Evolutionary conservation across 2,329 filamentous ascomycete species (phyloP), one percentile per base, ranked within the genome.

Genomic region (Nannizziopsis barbatae): DNA sequence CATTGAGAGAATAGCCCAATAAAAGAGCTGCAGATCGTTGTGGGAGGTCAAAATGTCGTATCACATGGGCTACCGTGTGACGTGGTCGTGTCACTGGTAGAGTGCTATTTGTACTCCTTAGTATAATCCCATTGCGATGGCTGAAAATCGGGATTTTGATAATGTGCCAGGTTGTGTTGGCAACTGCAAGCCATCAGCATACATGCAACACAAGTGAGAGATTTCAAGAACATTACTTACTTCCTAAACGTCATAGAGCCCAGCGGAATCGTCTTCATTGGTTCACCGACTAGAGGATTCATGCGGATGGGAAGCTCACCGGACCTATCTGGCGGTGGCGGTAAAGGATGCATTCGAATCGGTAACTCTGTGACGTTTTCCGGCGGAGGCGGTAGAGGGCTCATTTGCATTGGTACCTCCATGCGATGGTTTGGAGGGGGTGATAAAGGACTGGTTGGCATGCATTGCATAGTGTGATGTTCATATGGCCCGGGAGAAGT

Each of bases 61-160:
- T 33, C 44, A 33, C 40, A 20, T 60, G 11, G 38, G 27, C 17
- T 47, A 36, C 45, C 36, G 37, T 42, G 45, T 35, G 20, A 42
- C 37, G 27, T 42, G 5, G 18, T n/a, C 15, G 31, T 47, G 38
- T 37, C 38, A 47, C 27, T 1, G 14, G 17, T 42, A 30, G 33
- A 31, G 12, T 27, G n/a, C 45, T 47, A 47, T 47, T 47, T 57
- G 47, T 58, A 61, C 14, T 70, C 65, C 42, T 60, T 61, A n/a
- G 68, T 67, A 36, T 47, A 47, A 31, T 65, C 65, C 63, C 65
- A 71, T 50, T 70, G 67, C 31, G 67, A 65, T 11, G 69, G 69
- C 51, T 72, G 62, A 49, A 73, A 70, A 47, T 72, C 61, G 30
- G 65, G 58, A 52, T 72, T 68, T 47, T 68, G 63, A 56, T 71